Base-by-base conservation (phyloP, 2,329 filamentous ascomycete genomes). In the Hortaea werneckii region DNA sequence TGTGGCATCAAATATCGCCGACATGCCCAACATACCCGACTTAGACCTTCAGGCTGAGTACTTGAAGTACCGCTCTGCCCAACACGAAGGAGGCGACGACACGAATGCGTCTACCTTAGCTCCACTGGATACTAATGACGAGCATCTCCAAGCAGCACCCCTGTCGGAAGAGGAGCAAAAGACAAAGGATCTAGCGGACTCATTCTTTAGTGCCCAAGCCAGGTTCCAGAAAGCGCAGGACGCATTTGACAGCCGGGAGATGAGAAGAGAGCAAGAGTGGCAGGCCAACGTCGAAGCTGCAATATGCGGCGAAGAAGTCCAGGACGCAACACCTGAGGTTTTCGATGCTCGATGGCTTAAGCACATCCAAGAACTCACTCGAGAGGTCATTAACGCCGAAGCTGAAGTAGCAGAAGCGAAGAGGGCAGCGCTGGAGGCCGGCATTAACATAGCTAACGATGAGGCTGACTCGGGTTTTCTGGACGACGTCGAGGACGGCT, bases 321-420 rank as follows among this genome's bases (percentile, higher is more conserved):
- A 30, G 7, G 51, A 51, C 43, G 47, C 41, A 5, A 30, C 44
- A 3, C 45, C 43, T 10, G 48, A 51, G 5, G 45, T 37, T 37
- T 48, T 48, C 29, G 48, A 48, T 13, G 10, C 28, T 12, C 45
- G 48, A 13, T 50, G 48, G 42, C 30, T 55, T 6, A 11, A 46
- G n/a, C 41, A 41, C 4, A 47, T 40, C 6, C 41, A 42, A 10
- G 45, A 50, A 6, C 40, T 57, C 8, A 55, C 54, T 9, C 48
- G 42, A 8, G 40, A 42, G 8, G 30, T 57, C 13, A 50, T 54
- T 20, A 37, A 53, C 9, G 51, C 54, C 12, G 54, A 57, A 42
- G 50, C 41, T 27, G 54, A 42, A 9, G 45, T 47, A 10, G 41
- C 46, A 8, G 27, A 32, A 4, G 44, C 50, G 4, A 50, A 53